Base-by-base conservation (phyloP, 768 basidiomycete genomes). In the Melanogaster broomeanus region DNA sequence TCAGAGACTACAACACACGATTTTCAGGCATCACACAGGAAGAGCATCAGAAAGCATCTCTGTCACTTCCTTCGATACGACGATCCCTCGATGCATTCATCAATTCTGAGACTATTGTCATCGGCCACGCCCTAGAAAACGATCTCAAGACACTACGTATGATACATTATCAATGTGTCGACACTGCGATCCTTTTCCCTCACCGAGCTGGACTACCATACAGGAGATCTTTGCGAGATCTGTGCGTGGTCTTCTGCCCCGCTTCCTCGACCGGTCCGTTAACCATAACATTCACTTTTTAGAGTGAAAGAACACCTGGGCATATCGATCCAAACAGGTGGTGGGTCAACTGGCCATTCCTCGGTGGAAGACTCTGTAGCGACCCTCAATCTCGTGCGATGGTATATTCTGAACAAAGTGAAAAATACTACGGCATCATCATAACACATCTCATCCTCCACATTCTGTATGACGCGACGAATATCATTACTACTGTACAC, bases 81-180 rank as follows among this genome's bases (percentile, higher is more conserved):
- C 73, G 75, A 43, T 82, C 87, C 0, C 76, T 97, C 10, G 84
- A 88, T 54, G 67, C 75, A 15, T 74, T 90, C 63, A 86, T 98
- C 48, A 84, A 86, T 47, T 72, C 84, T 13, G 74, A 89, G 9
- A 98, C 96, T 1, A 86, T 98, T 57, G 73, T 98, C 31, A 85
- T 98, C 48, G 96, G 96, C 2, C 88, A 90, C 69, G 90, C 87
- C 0, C 77, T 98, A 18, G 96, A 98, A 56, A 98, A 98, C 67
- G 97, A 99, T 65, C 72, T 99, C 57, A 90, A 87, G 66, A 88
- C 96, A 8, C 72, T 99, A 56, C 80, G 97, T 15, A 84, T 98
- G 60, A 72, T 98, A 1, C 97, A 99, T 66, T 78, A 81, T 52
- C 81, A 76, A 54, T 86, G 93, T 53, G 79, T 99, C 27, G 97